Evolutionary conservation across 768 basidiomycete genomes (phyloP), one percentile per base, ranked within the genome.

Genomic region (Russula compacta): DNA sequence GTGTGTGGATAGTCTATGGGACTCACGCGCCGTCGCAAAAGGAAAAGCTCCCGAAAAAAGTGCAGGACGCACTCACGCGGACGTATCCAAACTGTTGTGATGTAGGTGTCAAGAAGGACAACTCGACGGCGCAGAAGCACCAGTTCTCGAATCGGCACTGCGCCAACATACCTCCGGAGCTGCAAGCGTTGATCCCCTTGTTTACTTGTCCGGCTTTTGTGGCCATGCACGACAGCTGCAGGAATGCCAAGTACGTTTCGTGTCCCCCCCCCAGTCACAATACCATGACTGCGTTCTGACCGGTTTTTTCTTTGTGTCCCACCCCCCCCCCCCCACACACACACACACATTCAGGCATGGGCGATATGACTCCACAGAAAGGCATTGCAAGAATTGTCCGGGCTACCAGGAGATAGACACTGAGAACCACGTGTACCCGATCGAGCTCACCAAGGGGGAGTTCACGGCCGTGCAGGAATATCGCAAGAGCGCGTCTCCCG

Each of bases 381-480:
- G 61, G 0, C 61, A 63, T 9, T 63, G 61, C 14, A 17, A 12
- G 8, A 38, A 11, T 0, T 63, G 61, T 2, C 4, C 8, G 2
- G 56, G 56, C 2, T 63, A 29, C 12, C 0, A 0, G 0, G 44
- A 57, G 8, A 7, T 61, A 1, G 8, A 11, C 9, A 17, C 2
- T 3, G 5, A 5, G 1, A 19, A 10, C 21, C 5, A 5, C 38
- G n/a, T 47, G 2, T 2, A 7, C 24, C 61, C 61, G 1, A 9
- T 63, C 9, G 14, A 12, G 10, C 10, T 58, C 24, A 49, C 17
- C 10, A 42, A 17, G 14, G 33, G 8, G 3, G 56, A 58, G 21
- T 47, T 36, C 11, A 11, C 17, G 0, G 19, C 51, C 12, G 0
- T 62, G 11, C 32, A 19, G 5, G 14, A 7, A 95, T 56, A n/a